phyloP scores from a whole-genome alignment of 768 basidiomycete genomes.

The Lanmaoa pseudosensibilis region DNA sequence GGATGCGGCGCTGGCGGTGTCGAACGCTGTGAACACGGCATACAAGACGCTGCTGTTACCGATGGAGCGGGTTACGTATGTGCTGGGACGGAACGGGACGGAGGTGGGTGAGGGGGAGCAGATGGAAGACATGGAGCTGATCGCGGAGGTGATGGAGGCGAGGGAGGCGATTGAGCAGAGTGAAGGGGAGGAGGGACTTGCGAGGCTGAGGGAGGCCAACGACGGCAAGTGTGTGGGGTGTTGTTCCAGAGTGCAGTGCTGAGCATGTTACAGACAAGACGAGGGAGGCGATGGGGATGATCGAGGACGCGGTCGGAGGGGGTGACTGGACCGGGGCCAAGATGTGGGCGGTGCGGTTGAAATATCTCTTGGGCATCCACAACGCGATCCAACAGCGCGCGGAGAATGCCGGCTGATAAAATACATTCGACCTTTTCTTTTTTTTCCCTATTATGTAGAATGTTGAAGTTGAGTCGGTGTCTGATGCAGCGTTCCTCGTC shows the following conservation, averaged over 20 bases:
- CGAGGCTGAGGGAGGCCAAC: conserved; percentile 53
- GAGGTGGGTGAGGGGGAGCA: conserved; percentile 68
- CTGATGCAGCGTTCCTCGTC: conserved; percentile 4
- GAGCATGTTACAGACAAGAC: conserved; percentile 49
- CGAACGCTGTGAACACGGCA: conserved; percentile 78
- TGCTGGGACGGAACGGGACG: conserved; percentile 62
- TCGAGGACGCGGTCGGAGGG: conserved; percentile 51
- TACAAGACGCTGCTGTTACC: conserved; percentile 77
- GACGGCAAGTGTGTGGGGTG: conserved; percentile 42
- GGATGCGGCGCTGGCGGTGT: conserved; percentile 40
- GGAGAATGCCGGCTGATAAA: conserved; percentile 21
- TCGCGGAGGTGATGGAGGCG: conserved; percentile 76
- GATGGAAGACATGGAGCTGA: conserved; percentile 65
- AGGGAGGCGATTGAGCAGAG: conserved; percentile 70
- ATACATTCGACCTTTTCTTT: no score
- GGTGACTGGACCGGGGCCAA: conserved; percentile 60
- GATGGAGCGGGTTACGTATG: conserved; percentile 75
- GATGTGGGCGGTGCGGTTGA: conserved; percentile 61
- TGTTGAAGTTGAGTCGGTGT: neutral
- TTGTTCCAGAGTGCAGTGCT: no score
- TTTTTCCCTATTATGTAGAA: no score
- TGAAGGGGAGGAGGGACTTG: conserved; percentile 51
- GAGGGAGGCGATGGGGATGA: conserved; percentile 39
- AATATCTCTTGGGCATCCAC: conserved; percentile 70
- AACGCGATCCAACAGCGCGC: conserved; percentile 26